Base-by-base conservation (phyloP, 805 yeast species). In the Candida pseudoglaebosa region DNA sequence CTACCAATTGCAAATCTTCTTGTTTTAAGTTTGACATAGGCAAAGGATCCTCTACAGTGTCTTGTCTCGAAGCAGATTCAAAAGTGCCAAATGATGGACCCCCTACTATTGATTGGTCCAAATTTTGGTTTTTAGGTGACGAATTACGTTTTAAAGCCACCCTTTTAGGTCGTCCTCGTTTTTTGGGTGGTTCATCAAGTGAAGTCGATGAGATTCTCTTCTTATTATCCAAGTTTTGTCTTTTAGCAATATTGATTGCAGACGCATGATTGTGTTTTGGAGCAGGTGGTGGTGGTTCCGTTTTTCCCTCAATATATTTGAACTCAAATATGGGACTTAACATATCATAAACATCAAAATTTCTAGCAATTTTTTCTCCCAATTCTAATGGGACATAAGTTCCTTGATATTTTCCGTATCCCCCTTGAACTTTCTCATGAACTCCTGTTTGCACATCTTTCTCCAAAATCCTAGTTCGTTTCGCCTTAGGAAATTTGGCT, bases 371-470 rank as follows among this genome's bases (percentile, higher is more conserved):
- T 3, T 65, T 68, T 5, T 50, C 61, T 2, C 74, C 74, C 18
- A 65, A 38, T 12, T 62, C 61, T 36, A 68, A 57, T 1, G 74
- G 74, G 7, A 69, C 73, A 41, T 67, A 69, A 2, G 74, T 69
- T 3, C 74, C 74, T 43, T 65, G 86, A 56, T 77, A 79, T 49
- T 78, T 78, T n/a, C 85, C 86, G 45, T 80, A 77, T 0, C 86
- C 87, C 24, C 86, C 86, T 56, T 80, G 84, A 18, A 81, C 80
- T 49, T 80, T 81, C 49, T 82, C 89, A 52, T 78, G 82, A 24
- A 62, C 65, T n/a, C 84, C 82, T 5, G 77, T 72, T 41, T 71
- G 76, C 30, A 80, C 78, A 46, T 80, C 86, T 45, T 71, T 70
- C 44, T 82, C 88, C 43, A 82, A 71, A 36, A 79, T 69, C 42